Evolutionary conservation across 352 stramenopile species (phyloP), one percentile per base, ranked within the genome.

Genomic region (Phytopythium helicoides): DNA sequence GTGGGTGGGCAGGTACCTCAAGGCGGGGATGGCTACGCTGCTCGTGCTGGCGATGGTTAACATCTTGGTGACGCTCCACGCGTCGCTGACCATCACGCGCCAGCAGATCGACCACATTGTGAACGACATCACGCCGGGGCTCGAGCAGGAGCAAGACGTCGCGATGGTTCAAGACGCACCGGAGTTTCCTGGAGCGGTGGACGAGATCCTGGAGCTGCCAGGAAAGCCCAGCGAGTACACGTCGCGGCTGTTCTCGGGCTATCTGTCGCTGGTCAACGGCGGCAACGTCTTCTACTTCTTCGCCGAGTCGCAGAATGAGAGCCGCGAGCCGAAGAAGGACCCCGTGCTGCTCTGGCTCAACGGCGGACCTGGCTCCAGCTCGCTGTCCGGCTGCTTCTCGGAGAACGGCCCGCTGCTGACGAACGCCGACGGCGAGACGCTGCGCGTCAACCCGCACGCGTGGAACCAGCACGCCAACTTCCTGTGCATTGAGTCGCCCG

Each of bases 271-370:
- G 12, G 40, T 38, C 19, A 87, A 87, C 45, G 75, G 75, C 23
- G 76, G 78, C 12, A 51, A 84, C 36, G 74, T 60, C n/a, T 87
- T 87, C 53, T 89, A 89, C 63, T 89, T 84, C 52, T 55, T 85
- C 33, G 78, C 78, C 23, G 75, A 87, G 52, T 86, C 75, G 10
- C 78, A 89, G 59, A 85, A 67, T 42, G 14, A 50, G 4, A 69
- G 46, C 7, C 22, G 54, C 8, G 40, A 64, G 0, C 44, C 61
- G 4, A 52, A 68, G 38, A 45, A 42, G 3, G 77, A 86, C 60
- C 76, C 80, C 0, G 70, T 91, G 47, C 36, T 87, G 47, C 62
- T 89, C 5, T 91, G 81, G 77, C 73, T 87, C 33, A 88, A 86
- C 34, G 81, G 81, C 15, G 81, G 81, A 0, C 81, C 81, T 0